Conservation (phyloP, 768 basidiomycete genomes). For the Sistotremastrum suecicum region DNA sequence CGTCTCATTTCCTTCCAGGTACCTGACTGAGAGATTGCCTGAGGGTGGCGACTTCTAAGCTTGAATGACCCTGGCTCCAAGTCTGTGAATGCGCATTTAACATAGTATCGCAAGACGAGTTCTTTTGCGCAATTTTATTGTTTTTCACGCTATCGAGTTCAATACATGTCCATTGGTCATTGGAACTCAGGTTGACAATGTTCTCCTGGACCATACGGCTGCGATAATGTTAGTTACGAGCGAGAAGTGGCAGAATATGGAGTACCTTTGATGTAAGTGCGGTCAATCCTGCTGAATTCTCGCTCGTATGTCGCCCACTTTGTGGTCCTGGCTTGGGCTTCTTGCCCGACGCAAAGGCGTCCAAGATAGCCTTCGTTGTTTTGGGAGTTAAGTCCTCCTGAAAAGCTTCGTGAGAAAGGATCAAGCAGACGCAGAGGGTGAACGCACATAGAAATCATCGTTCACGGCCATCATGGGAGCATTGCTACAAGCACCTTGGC, state of each 20-base stretch:
- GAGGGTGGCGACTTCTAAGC: constrained; percentile 42
- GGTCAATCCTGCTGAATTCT: constrained; percentile 88
- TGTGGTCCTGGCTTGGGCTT: constrained; percentile 94
- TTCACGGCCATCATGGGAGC: constrained; percentile 93
- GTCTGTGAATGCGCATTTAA: constrained; percentile 1
- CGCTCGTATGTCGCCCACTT: constrained; percentile 70
- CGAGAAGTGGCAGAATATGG: neutral
- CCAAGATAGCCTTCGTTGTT: constrained; percentile 66
- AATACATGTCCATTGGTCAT: constrained; percentile 19
- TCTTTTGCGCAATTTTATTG: neutral
- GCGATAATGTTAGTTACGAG: neutral
- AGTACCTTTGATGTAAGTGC: constrained; percentile 59
- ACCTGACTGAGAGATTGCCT: constrained; percentile 52
- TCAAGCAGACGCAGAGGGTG: neutral
- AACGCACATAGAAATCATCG: constrained; percentile 89
- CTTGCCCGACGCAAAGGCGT: constrained; percentile 65
- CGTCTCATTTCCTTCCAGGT: constrained; percentile 25
- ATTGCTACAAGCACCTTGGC: constrained; percentile 96
- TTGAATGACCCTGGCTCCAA: neutral
- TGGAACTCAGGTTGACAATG: constrained; percentile 77
- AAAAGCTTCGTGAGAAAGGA: constrained; percentile 4
- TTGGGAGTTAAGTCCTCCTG: constrained; percentile 77
- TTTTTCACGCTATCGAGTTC: neutral
- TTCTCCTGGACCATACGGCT: constrained; percentile 94
- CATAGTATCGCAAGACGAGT: neutral